phyloP scores from a whole-genome alignment of 768 basidiomycete species.

The Asterophora parasitica region DNA sequence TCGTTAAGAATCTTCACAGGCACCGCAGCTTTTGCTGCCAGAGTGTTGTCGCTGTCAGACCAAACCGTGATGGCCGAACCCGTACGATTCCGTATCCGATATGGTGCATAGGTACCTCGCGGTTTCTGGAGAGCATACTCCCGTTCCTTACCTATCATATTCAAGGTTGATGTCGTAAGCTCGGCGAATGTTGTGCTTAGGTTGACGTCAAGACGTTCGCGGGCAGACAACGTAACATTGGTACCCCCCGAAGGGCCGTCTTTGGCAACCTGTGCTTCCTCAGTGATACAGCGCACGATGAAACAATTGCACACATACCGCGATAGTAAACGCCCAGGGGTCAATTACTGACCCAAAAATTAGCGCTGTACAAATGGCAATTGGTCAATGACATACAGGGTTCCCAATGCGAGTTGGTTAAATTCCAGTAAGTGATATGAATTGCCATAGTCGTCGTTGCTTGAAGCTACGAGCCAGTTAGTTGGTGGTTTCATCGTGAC shows the following conservation, averaged over 20 bases:
- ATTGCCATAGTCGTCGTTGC: conserved; percentile 78
- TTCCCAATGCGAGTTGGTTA: conserved; percentile 98
- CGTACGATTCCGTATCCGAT: conserved; percentile 86
- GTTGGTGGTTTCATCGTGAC: not conserved
- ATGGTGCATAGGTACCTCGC: conserved; percentile 89
- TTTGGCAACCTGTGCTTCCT: conserved; percentile 43
- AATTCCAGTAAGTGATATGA: conserved; percentile 92
- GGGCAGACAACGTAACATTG: conserved; percentile 60
- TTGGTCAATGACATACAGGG: conserved; percentile 51
- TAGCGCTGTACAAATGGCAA: not conserved
- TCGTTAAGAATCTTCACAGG: conserved; percentile 66
- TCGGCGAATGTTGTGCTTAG: conserved; percentile 88
- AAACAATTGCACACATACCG: conserved; percentile 33
- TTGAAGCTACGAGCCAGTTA: conserved; percentile 52
- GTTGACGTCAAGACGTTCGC: conserved; percentile 87
- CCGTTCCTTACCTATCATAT: conserved; percentile 71
- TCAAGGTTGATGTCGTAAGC: conserved; percentile 67
- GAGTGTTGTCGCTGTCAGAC: conserved; percentile 68
- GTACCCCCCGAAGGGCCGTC: conserved; percentile 47
- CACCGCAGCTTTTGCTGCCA: conserved; percentile 40
- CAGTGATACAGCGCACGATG: not conserved
- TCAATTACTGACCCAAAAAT: conserved; percentile 67
- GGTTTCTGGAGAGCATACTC: conserved; percentile 68
- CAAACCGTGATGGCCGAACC: conserved; percentile 82
- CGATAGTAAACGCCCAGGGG: conserved; percentile 85